Evolutionary conservation across 306 rosid species (phyloP).

Genomic region (Quercus cerris): DNA sequence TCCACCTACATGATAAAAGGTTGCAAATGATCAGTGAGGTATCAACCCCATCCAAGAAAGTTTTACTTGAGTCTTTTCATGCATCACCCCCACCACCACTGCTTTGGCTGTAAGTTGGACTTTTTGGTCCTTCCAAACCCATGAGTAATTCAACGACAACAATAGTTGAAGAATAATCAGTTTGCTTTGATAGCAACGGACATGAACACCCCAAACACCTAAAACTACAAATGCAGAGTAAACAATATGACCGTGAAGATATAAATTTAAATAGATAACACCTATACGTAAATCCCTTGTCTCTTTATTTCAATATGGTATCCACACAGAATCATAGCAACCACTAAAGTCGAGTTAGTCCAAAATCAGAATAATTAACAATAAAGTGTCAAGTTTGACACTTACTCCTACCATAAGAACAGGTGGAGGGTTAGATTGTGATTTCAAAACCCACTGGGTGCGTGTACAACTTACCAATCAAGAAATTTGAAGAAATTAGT

Average conservation of each 20-base stretch:
- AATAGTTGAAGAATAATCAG: neutral
- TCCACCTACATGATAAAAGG: constrained; percentile 50
- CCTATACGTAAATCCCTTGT: neutral
- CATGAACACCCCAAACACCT: neutral
- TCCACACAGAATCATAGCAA: neutral
- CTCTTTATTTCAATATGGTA: neutral
- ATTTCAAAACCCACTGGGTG: no score
- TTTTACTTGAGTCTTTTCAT: neutral
- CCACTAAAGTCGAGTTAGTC: neutral
- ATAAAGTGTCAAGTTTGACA: no score
- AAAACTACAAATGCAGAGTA: neutral
- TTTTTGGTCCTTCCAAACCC: neutral
- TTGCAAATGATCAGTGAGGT: neutral
- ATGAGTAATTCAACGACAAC: neutral
- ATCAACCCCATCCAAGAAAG: neutral
- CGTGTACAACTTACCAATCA: no score
- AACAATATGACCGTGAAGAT: no score
- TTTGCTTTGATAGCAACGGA: neutral
- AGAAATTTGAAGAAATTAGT: neutral
- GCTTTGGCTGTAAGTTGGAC: neutral
- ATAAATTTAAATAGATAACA: no score
- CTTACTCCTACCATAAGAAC: no score
- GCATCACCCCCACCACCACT: neutral
- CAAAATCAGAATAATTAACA: neutral
- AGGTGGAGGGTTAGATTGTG: no score